phyloP scores from a whole-genome alignment of 306 rosid genomes.

The Parietaria judaica region DNA sequence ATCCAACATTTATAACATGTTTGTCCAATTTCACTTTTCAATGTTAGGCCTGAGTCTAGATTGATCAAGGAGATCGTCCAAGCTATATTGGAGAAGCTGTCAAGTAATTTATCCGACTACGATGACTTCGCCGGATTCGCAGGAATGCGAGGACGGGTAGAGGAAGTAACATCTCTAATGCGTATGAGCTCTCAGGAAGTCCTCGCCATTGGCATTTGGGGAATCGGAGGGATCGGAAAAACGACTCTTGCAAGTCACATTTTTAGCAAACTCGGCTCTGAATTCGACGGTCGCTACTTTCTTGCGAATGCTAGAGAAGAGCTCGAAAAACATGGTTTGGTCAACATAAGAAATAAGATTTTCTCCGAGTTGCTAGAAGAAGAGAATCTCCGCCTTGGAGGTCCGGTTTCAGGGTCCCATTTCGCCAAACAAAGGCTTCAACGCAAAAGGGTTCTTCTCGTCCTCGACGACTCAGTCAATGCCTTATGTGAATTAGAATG shows the following conservation, averaged over 20 bases:
- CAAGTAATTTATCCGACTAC: not conserved
- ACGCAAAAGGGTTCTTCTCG: constrained; percentile 1
- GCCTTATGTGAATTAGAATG: not conserved
- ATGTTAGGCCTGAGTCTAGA: not conserved
- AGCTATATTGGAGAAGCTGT: not conserved
- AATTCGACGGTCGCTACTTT: constrained; percentile 13
- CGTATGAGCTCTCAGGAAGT: not conserved
- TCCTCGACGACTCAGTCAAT: constrained; percentile 10
- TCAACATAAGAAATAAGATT: constrained; percentile 7
- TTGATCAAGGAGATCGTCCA: not conserved
- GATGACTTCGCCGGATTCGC: not conserved
- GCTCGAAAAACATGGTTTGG: constrained; percentile 1
- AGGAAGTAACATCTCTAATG: not conserved
- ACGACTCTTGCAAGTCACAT: constrained; percentile 15
- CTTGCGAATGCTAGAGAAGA: constrained; percentile 10
- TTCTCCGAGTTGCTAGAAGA: constrained; percentile 4
- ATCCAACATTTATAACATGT: too few relatives aligned
- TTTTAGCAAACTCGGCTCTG: not conserved
- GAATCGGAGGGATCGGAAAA: not conserved
- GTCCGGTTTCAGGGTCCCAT: not conserved
- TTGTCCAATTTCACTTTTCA: not conserved
- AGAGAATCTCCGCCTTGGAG: not conserved
- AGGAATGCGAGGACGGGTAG: not conserved
- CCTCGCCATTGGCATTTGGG: not conserved
- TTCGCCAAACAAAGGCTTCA: not conserved